phyloP scores from a whole-genome alignment of 75 land plant genomes.

The Cunninghamia lanceolata region DNA sequence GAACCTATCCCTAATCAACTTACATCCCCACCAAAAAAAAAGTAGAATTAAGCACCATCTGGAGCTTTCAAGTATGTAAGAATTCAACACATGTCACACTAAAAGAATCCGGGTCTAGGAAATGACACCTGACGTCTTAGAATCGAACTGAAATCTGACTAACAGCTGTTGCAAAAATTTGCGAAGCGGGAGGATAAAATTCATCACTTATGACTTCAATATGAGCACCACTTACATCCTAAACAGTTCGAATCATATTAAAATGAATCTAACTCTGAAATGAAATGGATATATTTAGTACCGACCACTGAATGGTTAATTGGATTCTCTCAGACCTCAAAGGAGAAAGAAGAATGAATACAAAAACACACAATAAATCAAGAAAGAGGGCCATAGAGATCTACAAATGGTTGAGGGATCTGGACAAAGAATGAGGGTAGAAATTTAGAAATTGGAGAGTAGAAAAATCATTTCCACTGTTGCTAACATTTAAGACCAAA shows the following conservation, averaged over 20 bases:
- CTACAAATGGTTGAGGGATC: neutral
- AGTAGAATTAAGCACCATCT: neutral
- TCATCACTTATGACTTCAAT: neutral
- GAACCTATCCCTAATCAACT: neutral
- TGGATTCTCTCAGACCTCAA: neutral
- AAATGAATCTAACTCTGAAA: neutral
- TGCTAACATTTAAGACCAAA: neutral
- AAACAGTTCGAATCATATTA: neutral
- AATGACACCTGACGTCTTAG: neutral
- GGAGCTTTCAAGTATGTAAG: neutral
- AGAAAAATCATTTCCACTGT: neutral
- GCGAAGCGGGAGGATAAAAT: neutral
- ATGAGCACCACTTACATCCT: neutral
- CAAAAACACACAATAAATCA: slow-evolving; percentile 23
- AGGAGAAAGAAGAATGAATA: neutral
- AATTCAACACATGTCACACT: neutral
- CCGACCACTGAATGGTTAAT: neutral
- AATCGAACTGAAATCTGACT: neutral
- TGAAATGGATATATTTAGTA: neutral
- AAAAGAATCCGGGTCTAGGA: neutral
- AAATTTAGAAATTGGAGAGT: neutral
- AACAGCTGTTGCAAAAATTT: neutral
- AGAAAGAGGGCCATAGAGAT: neutral
- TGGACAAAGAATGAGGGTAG: too few relatives aligned
- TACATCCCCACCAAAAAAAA: neutral